Conservation (phyloP, 495 filamentous ascomycete species). For the Penicillium fimorum region DNA sequence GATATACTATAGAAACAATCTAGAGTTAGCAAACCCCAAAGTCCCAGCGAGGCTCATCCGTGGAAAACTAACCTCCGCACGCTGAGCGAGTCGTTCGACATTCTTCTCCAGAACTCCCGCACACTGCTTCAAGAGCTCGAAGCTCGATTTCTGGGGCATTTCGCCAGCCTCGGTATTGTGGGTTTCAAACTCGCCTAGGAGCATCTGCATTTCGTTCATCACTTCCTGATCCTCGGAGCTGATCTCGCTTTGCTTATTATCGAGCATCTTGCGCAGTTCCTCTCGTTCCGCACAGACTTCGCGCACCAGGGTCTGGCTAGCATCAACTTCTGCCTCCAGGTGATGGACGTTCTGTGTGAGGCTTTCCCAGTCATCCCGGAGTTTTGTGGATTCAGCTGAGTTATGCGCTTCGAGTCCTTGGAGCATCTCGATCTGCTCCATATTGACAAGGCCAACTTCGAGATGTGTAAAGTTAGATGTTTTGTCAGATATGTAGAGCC, state of each 20-base stretch:
- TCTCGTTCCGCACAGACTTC: constrained; percentile 45
- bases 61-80: constrained; percentile 44
- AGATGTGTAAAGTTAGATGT: constrained; percentile 25
- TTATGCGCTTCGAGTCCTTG: constrained; percentile 47
- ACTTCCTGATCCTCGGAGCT: constrained; percentile 42
- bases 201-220: constrained; percentile 45
- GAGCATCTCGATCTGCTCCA: constrained; percentile 50
- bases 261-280: constrained; percentile 43
- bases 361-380: constrained; percentile 47
- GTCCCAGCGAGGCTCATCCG: neutral
- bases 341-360: constrained; percentile 39
- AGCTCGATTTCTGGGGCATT: constrained; percentile 37
- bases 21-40: constrained; percentile 14
- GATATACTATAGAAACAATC: constrained; percentile 48
- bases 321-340: constrained; percentile 44
- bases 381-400: constrained; percentile 43
- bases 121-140: constrained; percentile 45
- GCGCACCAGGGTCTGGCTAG: constrained; percentile 38
- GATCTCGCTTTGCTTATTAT: constrained; percentile 40
- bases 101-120: constrained; percentile 47
- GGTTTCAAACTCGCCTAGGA: constrained; percentile 41
- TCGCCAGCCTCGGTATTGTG: constrained; percentile 35
- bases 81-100: constrained; percentile 45
- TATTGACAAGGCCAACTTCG: constrained; percentile 45
- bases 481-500: neutral